These are phyloP conservation scores for Graphiopsis chlorocephala DNA, from an alignment of 2,329 filamentous ascomycete genomes.

Conservation along the genomic window DNA sequence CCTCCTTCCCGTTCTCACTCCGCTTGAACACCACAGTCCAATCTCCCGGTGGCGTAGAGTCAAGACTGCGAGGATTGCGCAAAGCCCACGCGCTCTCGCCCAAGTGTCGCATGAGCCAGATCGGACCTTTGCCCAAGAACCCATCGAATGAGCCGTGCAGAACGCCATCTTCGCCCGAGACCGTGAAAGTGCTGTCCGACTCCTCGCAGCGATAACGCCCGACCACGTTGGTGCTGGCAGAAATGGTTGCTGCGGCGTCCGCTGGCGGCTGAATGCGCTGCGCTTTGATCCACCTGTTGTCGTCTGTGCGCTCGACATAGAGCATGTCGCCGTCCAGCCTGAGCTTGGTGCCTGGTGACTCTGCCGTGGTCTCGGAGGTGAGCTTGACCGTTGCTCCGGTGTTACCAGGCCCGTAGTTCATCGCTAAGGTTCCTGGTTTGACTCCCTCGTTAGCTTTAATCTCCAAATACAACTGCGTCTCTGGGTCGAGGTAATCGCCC, in stretches of 20 bases:
- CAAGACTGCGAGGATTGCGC: conserved; percentile 40
- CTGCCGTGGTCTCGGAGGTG: conserved; percentile 20
- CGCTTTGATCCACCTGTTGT: conserved; percentile 20
- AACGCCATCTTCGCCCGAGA: conserved; percentile 35
- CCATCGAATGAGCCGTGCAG: conserved; percentile 46
- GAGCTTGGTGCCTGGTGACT: conserved; percentile 28
- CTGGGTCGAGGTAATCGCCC: conserved; percentile 41
- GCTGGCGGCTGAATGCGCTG: conserved; percentile 4
- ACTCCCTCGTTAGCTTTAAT: conserved; percentile 20
- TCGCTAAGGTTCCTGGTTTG: conserved; percentile 28
- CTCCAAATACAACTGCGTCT: conserved; percentile 35
- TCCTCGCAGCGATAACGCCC: conserved; percentile 40
- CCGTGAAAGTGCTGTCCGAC: conserved; percentile 38
- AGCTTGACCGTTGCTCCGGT: conserved; percentile 23
- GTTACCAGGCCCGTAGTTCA: conserved; percentile 33
- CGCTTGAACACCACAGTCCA: conserved; percentile 42
- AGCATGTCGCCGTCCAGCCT: conserved; percentile 33
- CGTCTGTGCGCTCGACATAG: conserved; percentile 20
- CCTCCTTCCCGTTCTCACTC: conserved; percentile 4
- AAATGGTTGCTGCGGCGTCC: neutral
- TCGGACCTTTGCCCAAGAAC: conserved; percentile 40
- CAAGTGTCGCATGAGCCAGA: conserved; percentile 38
- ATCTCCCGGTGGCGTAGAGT: conserved; percentile 43
- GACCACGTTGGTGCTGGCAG: conserved; percentile 12
- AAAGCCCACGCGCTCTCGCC: conserved; percentile 42